Conservation (phyloP, 208 protist species). For the Leishmania braziliensis region DNA sequence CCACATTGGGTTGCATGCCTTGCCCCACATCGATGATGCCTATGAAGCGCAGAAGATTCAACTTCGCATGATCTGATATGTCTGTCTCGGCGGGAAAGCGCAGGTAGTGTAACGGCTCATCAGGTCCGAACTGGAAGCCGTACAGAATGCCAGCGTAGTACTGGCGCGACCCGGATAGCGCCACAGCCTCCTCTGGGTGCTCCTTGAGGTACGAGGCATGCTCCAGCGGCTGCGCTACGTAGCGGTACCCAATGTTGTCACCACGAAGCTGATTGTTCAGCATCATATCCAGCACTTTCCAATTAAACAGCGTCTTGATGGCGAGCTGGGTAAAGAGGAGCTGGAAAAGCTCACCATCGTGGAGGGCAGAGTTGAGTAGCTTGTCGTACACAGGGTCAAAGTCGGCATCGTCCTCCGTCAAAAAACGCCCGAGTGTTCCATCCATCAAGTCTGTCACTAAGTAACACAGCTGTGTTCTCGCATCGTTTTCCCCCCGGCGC, state of each 20-base stretch:
- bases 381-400: constrained; percentile 87
- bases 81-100: constrained; percentile 48
- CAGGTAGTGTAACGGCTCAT: constrained; percentile 56
- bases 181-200: constrained; percentile 15
- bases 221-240: constrained; percentile 24
- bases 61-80: too few species aligned
- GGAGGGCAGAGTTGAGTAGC: constrained; percentile 72
- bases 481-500: constrained; percentile 27
- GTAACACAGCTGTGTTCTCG: constrained; percentile 71
- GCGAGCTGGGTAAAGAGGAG: constrained; percentile 82
- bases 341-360: constrained; percentile 80
- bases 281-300: constrained; percentile 83
- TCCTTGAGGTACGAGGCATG: constrained; percentile 12
- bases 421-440: constrained; percentile 81
- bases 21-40: constrained; percentile 88
- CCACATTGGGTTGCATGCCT: constrained; percentile 68
- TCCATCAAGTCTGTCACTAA: constrained; percentile 85
- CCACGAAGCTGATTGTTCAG: constrained; percentile 84
- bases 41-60: constrained; percentile 55
- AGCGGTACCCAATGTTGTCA: constrained; percentile 83
- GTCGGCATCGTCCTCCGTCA: constrained; percentile 70
- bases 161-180: constrained; percentile 12
- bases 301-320: constrained; percentile 74
- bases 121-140: constrained; percentile 44
- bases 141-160: constrained; percentile 70